Base-by-base conservation (phyloP, 2,329 filamentous ascomycete species). In the Drechslerella stenobrocha region DNA sequence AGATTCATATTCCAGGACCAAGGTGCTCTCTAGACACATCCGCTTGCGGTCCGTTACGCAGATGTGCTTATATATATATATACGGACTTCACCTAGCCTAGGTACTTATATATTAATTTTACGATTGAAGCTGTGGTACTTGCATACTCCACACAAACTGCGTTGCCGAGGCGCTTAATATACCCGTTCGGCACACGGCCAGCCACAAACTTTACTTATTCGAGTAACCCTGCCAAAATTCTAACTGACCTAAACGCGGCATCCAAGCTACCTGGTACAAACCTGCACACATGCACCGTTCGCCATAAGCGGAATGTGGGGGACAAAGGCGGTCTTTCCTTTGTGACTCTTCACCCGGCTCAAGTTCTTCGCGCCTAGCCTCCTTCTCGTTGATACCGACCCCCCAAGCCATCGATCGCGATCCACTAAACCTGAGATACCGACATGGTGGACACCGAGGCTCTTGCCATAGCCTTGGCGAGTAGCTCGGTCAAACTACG, bases 401-500 rank as follows among this genome's bases (percentile, higher is more conserved):
- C n/a, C n/a, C n/a, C n/a, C n/a, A n/a, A n/a, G n/a, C n/a, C n/a
- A n/a, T n/a, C n/a, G n/a, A n/a, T 20, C 15, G 30, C 53, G 23
- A 52, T 57, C 52, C 23, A 44, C 30, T 26, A 34, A 51, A 37
- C 42, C 30, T 13, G 20, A 20, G 23, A 35, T 51, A n/a, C n/a
- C 48, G 15, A 66, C 30, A 66, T 66, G 61, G 47, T 42, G 13
- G 61, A 66, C 9, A 46, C 44, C 46, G 30, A 53, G 22, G 32
- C 42, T 48, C 35, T 59, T 30, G 45, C 35, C 18, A 59, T 32
- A n/a, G 52, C 35, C 9, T 47, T 47, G 34, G 50, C 51, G 40
- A 59, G 61, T n/a, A 60, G 55, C 44, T 60, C 52, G 35, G 20
- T 52, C 26, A 70, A 70, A 46, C 57, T 73, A 70, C 70, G 61